Evolutionary conservation across 768 basidiomycete genomes (phyloP), one percentile per base, ranked within the genome.

Genomic region (Rhodotorula graminis): DNA sequence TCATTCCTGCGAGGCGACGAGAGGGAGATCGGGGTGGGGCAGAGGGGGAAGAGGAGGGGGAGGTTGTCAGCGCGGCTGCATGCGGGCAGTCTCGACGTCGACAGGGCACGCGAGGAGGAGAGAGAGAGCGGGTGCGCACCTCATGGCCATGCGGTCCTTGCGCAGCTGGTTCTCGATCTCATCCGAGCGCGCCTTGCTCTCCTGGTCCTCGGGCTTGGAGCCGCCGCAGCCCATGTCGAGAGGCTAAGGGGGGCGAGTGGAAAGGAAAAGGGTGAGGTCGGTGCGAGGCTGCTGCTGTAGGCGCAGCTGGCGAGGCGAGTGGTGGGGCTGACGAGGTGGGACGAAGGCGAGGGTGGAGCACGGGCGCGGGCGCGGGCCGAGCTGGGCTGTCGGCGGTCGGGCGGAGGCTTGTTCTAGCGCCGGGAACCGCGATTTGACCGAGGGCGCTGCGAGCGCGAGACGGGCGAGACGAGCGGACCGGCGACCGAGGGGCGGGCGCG

Each of bases 151-250:
- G 57, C 89, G 84, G 83, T 95, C 93, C 78, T 88, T 85, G 85
- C 90, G 92, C 76, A 95, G 87, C 82, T 95, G 93, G 82, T 83
- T 89, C 84, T 95, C 93, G 76, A 95, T 95, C 84, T 90, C 91
- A 79, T 93, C 92, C 79, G 93, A 93, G 80, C 91, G 69, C 37
- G 72, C 73, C 64, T 75, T 76, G 61, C 75, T 76, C 53, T 69
- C 77, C 40, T 70, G 66, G 65, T 80, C 80, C 44, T 75, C 79
- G 19, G 59, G 58, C 31, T 77, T 79, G 18, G 79, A 80, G 40
- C 75, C 77, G 18, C 78, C 78, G 75, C 80, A 80, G 60, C 80
- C 80, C 80, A 80, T 80, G 8, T 0, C n/a, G 7, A 42, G 12
- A 18, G 44, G 27, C 49, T 33, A 56, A n/a, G 12, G 53, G 2